Evolutionary conservation across 495 filamentous ascomycete species (phyloP).

Genomic region (Penicillium verhagenii): DNA sequence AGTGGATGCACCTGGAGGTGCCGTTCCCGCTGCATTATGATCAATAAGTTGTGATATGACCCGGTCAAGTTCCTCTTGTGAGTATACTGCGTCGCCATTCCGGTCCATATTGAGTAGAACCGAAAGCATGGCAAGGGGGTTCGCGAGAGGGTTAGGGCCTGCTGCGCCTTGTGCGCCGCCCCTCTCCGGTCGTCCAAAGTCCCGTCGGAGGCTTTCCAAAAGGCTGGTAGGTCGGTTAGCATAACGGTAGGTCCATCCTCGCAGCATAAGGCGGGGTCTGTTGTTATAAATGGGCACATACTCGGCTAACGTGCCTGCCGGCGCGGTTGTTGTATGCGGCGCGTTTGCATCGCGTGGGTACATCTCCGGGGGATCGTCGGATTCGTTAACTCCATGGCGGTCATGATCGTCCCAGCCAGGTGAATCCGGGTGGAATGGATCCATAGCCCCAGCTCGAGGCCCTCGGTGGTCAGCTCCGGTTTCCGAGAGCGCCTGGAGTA

Average conservation of each 20-base stretch:
- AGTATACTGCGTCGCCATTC: slow-evolving; percentile 84
- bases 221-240: slow-evolving; percentile 25
- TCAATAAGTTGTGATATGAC: slow-evolving; percentile 89
- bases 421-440: slow-evolving; percentile 13
- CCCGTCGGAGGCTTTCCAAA: slow-evolving; percentile 28
- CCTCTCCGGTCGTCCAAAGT: slow-evolving; percentile 14
- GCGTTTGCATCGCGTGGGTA: slow-evolving; percentile 34
- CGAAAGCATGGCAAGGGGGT: slow-evolving; percentile 35
- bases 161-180: slow-evolving; percentile 21
- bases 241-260: slow-evolving; percentile 1
- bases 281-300: slow-evolving; percentile 30
- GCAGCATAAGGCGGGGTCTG: too few relatives aligned
- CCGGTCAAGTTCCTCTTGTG: slow-evolving; percentile 85
- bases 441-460: not conserved
- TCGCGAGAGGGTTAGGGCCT: slow-evolving; percentile 30
- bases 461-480: slow-evolving; percentile 16
- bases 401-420: slow-evolving; percentile 14
- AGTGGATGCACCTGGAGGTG: slow-evolving; percentile 76
- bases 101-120: slow-evolving; percentile 59
- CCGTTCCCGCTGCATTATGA: slow-evolving; percentile 68
- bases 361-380: slow-evolving; percentile 21
- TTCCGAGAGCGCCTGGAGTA: slow-evolving; percentile 32
- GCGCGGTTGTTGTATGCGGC: slow-evolving; percentile 28
- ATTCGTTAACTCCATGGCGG: slow-evolving; percentile 1
- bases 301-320: slow-evolving; percentile 33